Evolutionary conservation across 805 yeast species (phyloP).

Genomic region (Ogataea ganodermae): DNA sequence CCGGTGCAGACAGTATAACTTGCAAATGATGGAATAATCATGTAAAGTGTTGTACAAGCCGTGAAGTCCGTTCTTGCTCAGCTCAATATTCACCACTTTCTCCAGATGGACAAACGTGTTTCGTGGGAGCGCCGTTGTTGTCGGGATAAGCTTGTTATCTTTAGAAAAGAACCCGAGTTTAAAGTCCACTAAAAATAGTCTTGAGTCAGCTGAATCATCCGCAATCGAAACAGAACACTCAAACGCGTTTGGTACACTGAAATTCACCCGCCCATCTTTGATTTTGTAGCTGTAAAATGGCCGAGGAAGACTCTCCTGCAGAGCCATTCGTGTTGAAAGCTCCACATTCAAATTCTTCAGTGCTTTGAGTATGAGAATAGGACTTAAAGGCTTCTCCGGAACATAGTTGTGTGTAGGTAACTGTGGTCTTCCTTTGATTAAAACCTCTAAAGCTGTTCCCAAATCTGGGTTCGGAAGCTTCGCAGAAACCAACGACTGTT

Average conservation of each 20-base stretch:
- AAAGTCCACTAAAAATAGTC: constrained; percentile 79
- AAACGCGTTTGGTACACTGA: constrained; percentile 64
- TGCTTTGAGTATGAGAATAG: constrained; percentile 58
- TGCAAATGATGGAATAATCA: constrained; percentile 62
- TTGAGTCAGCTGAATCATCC: constrained; percentile 55
- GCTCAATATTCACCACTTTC: constrained; percentile 52
- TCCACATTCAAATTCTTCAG: constrained; percentile 70
- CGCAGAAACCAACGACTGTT: constrained; percentile 77
- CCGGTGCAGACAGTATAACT: constrained; percentile 58
- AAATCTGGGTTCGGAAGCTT: constrained; percentile 91
- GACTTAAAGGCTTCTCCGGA: constrained; percentile 49
- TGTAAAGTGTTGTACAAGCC: constrained; percentile 61
- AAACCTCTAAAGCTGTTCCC: constrained; percentile 82
- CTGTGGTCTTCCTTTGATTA: constrained; percentile 74
- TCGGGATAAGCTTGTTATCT: constrained; percentile 33
- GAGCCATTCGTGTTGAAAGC: constrained; percentile 73
- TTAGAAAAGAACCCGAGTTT: constrained; percentile 57
- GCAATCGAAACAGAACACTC: constrained; percentile 78
- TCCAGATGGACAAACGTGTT: constrained; percentile 49
- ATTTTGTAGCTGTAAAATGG: constrained; percentile 65
- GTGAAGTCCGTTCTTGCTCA: constrained; percentile 46
- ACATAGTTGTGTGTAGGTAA: constrained; percentile 65
- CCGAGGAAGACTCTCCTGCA: constrained; percentile 61
- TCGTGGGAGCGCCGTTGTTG: constrained; percentile 33
- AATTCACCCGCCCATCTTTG: constrained; percentile 73